Base-by-base conservation (phyloP, 1,284 basidiomycete genomes). In the Thecaphora thlaspeos region DNA sequence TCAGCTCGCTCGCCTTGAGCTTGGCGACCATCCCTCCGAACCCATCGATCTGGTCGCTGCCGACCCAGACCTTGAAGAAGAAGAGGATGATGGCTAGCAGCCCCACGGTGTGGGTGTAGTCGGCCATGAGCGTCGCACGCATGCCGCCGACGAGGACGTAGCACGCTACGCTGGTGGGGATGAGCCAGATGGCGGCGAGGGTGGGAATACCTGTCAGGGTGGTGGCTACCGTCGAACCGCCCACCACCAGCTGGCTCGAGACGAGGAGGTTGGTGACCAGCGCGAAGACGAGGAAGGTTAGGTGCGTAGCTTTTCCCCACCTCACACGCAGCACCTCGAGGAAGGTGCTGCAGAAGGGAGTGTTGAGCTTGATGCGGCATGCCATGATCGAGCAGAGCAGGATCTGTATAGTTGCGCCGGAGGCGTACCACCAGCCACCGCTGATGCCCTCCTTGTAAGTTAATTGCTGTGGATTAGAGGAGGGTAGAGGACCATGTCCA, bases 271-370 rank as follows among this genome's bases (percentile, higher is more conserved):
- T 89, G 45, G 88, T 90, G 0, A 86, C 83, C 12, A 91, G 80
- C 15, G 80, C 85, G 70, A 90, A 91, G 80, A 86, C 87, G 76
- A 89, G 84, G 80, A 91, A 91, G 2, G 87, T 80, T 7, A 86
- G 54, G 77, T 92, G 90, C 0, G 87, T 87, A 1, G 80, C 62
- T 1, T 80, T 86, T 0, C 90, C 91, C 85, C 90, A 92, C 10
- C 90, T 84, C 1, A 75, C 79, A 1, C 81, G 80, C 46, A 87
- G 84, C 54, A 89, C 86, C 79, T 89, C 86, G 30, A 86, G 81
- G 79, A 80, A 86, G 12, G 82, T 83, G 58, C 84, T 83, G 9
- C 83, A 84, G 49, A 82, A 28, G 80, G 81, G 85, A 0, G 84
- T 84, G 83, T 58, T 84, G 81, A 63, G 83, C 83, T 51, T 78